phyloP scores from a whole-genome alignment of 2,329 filamentous ascomycete genomes.

The Lachnellula hyalina region DNA sequence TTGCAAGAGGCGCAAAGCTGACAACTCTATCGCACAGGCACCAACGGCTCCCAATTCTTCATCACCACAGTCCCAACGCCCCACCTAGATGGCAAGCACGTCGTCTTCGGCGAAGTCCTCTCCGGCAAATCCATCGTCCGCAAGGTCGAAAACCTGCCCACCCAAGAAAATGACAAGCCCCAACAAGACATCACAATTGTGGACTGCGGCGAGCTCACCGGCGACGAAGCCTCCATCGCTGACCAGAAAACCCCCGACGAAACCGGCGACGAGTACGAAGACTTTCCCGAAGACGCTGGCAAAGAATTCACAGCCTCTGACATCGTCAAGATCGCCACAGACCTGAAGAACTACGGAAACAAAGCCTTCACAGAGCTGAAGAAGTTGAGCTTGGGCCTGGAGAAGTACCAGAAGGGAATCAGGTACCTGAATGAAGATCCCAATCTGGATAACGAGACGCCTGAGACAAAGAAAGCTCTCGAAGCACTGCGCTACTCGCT shows the following conservation, averaged over 20 bases:
- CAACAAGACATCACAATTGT: conserved; percentile 64
- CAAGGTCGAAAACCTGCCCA: conserved; percentile 79
- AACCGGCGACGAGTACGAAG: conserved; percentile 88
- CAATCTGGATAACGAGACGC: conserved; percentile 64
- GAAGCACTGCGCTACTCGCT: conserved; percentile 74
- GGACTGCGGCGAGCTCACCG: conserved; percentile 82
- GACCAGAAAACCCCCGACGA: conserved; percentile 67
- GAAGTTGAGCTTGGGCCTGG: conserved; percentile 64
- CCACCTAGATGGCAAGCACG: conserved; percentile 93
- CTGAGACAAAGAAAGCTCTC: conserved; percentile 61
- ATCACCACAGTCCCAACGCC: conserved; percentile 92
- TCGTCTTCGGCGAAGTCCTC: conserved; percentile 93
- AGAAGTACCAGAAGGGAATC: conserved; percentile 92
- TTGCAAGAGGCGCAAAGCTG: conserved; percentile 6
- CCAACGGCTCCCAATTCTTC: conserved; percentile 98
- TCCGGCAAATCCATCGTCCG: conserved; percentile 88
- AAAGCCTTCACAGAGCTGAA: conserved; percentile 75
- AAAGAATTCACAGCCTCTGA: conserved; percentile 56
- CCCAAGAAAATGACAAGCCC: conserved; percentile 73
- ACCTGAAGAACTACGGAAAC: conserved; percentile 90
- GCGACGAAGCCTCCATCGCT: conserved; percentile 60
- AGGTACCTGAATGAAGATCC: conserved; percentile 86
- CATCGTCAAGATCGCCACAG: conserved; percentile 72
- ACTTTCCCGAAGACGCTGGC: conserved; percentile 82
- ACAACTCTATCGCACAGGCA: conserved; percentile 47